Evolutionary conservation across 805 yeast genomes (phyloP).

Genomic region (Yarrowia alimentaria): DNA sequence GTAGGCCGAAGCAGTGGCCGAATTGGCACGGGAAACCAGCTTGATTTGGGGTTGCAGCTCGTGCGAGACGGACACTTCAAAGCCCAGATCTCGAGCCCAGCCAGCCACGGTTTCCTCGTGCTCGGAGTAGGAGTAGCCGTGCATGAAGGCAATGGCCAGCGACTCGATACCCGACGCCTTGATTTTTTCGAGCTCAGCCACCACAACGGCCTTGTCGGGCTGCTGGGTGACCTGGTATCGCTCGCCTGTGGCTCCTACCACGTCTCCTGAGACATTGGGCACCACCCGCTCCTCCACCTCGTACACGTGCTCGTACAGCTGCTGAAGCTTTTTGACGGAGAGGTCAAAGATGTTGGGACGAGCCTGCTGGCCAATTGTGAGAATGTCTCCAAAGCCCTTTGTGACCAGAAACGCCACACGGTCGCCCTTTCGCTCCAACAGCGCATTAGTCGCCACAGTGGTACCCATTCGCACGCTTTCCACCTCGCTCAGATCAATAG

Average conservation of each 20-base stretch:
- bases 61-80: conserved; percentile 68
- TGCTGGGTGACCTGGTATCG: conserved; percentile 54
- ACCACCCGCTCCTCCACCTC: conserved; percentile 92
- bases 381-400: conserved; percentile 80
- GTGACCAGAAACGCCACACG: conserved; percentile 82
- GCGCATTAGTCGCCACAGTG: conserved; percentile 93
- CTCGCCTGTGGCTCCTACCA: conserved; percentile 66
- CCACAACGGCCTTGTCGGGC: conserved; percentile 50
- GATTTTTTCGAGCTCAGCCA: conserved; percentile 45
- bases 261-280: conserved; percentile 32
- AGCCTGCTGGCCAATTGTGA: conserved; percentile 85
- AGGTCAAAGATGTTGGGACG: conserved; percentile 88
- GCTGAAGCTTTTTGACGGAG: conserved; percentile 66
- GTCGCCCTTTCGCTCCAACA: conserved; percentile 90
- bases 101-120: conserved; percentile 63
- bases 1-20: conserved; percentile 79
- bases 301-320: conserved; percentile 68
- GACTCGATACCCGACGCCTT: conserved; percentile 62
- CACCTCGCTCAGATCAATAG: conserved; percentile 54
- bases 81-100: conserved; percentile 65
- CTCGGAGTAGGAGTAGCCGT: conserved; percentile 67
- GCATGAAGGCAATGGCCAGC: conserved; percentile 68
- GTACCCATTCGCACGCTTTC: conserved; percentile 85
- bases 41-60: conserved; percentile 77
- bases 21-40: conserved; percentile 69